phyloP scores from a whole-genome alignment of 768 basidiomycete genomes.

The Russula virescens region DNA sequence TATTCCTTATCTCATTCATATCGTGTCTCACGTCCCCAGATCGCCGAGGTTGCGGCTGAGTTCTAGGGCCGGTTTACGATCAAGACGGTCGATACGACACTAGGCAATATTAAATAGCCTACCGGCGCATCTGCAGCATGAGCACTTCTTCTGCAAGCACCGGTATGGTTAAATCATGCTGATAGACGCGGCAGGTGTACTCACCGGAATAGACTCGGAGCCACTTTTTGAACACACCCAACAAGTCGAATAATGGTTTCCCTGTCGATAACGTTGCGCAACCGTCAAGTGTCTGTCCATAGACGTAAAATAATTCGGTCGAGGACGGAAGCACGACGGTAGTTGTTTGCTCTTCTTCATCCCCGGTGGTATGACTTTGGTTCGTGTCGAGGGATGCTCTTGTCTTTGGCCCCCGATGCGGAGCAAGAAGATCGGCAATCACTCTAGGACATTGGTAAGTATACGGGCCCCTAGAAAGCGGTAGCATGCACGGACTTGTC shows the following conservation, averaged over 20 bases:
- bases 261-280: conserved; percentile 88
- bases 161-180: conserved; percentile 17
- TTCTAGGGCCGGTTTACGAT: conserved; percentile 31
- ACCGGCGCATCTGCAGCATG: conserved; percentile 68
- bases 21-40: conserved; percentile 83
- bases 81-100: not conserved
- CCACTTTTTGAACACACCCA: conserved; percentile 87
- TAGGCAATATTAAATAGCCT: conserved; percentile 12
- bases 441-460: conserved; percentile 45
- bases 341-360: conserved; percentile 42
- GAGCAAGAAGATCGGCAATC: conserved; percentile 83
- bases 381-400: conserved; percentile 62
- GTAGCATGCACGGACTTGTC: conserved; percentile 60
- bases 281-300: conserved; percentile 90
- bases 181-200: conserved; percentile 21
- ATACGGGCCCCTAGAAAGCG: not conserved
- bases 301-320: conserved; percentile 96
- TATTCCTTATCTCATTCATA: conserved; percentile 64
- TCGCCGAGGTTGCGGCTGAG: conserved; percentile 43
- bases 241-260: conserved; percentile 76
- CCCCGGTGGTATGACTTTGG: conserved; percentile 35
- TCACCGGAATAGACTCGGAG: conserved; percentile 85
- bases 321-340: conserved; percentile 84
- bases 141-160: conserved; percentile 77
- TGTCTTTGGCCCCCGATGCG: conserved; percentile 59